These are phyloP conservation scores for Candida buenavistaensis DNA, from an alignment of 1,139 yeast genomes.

Conservation along the genomic window DNA sequence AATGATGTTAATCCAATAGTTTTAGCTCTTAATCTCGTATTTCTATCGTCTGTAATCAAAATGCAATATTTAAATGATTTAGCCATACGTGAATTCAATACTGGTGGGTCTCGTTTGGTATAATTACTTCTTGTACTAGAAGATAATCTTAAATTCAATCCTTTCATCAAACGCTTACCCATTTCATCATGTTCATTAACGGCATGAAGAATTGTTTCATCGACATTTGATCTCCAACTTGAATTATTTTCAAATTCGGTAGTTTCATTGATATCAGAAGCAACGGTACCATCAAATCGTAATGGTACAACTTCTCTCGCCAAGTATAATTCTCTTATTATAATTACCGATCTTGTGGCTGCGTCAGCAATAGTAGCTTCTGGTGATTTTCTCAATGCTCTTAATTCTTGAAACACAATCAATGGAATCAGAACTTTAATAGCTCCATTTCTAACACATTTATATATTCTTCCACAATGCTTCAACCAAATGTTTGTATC, in stretches of 20 bases:
- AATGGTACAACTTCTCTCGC: constrained; percentile 53
- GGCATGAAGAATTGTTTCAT: constrained; percentile 58
- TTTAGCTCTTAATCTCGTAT: constrained; percentile 67
- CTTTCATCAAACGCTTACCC: constrained; percentile 39
- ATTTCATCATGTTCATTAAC: constrained; percentile 50
- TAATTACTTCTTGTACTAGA: constrained; percentile 5
- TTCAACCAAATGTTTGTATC: constrained; percentile 83
- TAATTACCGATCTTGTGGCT: constrained; percentile 76
- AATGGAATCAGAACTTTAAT: constrained; percentile 64
- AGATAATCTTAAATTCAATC: constrained; percentile 29
- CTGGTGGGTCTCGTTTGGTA: constrained; percentile 13
- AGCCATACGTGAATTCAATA: constrained; percentile 37
- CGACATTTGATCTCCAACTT: constrained; percentile 61
- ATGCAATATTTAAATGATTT: constrained; percentile 55
- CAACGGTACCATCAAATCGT: constrained; percentile 57
- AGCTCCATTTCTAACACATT: constrained; percentile 62
- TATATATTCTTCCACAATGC: constrained; percentile 74
- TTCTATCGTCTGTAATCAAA: constrained; percentile 70
- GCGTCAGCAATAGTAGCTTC: constrained; percentile 80
- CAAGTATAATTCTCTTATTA: constrained; percentile 63
- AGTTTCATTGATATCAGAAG: constrained; percentile 55
- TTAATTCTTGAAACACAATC: constrained; percentile 74
- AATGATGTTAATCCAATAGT: constrained; percentile 57
- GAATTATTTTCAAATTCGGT: constrained; percentile 63
- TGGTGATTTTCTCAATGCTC: constrained; percentile 71